phyloP scores from a whole-genome alignment of 2,329 filamentous ascomycete genomes.

The Beauveria sp. region DNA sequence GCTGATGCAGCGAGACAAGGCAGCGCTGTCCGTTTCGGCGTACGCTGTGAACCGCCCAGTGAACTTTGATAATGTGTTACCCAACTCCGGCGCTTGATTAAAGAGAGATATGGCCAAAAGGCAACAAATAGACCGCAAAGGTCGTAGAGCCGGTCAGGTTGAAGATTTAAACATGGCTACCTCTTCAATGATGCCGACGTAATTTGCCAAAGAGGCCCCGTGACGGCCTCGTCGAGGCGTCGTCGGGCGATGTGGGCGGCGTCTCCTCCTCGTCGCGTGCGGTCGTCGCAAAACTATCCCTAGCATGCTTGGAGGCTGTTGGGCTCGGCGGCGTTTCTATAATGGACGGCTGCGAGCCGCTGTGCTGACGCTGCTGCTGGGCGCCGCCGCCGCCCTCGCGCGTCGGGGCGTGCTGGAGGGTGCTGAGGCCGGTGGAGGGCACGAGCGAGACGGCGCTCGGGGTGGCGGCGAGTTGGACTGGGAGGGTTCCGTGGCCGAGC shows the following conservation, averaged over 20 bases:
- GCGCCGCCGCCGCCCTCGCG: slow-evolving; percentile 16
- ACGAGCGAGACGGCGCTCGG: slow-evolving; percentile 24
- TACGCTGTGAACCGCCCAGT: slow-evolving; percentile 4
- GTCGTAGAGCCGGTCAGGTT: background rate
- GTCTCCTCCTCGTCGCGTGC: slow-evolving; percentile 23
- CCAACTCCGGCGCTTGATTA: slow-evolving; percentile 9
- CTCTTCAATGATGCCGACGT: background rate
- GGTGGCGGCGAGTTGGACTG: slow-evolving; percentile 24
- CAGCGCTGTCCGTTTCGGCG: background rate
- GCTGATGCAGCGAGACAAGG: background rate
- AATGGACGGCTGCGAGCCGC: slow-evolving; percentile 10
- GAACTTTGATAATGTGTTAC: background rate
- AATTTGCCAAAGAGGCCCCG: slow-evolving; percentile 20
- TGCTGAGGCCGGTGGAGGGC: slow-evolving; percentile 18
- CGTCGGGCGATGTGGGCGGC: slow-evolving; percentile 29
- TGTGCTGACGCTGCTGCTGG: slow-evolving; percentile 14
- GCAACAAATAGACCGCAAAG: background rate
- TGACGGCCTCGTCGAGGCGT: slow-evolving; percentile 20
- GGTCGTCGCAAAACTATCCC: slow-evolving; percentile 29
- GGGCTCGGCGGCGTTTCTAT: slow-evolving; percentile 17
- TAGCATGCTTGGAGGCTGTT: slow-evolving; percentile 29
- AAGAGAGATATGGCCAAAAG: background rate
- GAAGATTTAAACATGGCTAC: background rate
- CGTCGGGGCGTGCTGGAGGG: slow-evolving; percentile 11
- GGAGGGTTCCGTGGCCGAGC: slow-evolving; percentile 39